phyloP scores from a whole-genome alignment of 106 monocot genomes.

The Gastrodia elata region DNA sequence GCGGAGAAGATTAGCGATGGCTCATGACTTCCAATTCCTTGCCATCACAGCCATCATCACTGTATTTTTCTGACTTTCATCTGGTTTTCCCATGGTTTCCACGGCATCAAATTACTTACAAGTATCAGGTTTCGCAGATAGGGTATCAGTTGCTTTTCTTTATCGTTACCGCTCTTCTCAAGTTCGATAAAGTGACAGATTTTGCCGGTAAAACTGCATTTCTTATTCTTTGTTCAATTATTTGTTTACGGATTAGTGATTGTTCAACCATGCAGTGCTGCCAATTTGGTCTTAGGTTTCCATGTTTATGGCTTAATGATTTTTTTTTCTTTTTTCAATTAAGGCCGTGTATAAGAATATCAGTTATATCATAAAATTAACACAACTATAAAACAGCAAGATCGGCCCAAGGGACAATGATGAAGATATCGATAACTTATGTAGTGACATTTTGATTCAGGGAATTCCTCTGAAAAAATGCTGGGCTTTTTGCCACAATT shows the following conservation, averaged over 20 bases:
- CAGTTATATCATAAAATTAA: too few relatives aligned
- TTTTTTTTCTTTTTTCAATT: too few relatives aligned
- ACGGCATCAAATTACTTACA: not conserved
- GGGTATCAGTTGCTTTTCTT: conserved; percentile 89
- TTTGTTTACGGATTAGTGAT: not conserved
- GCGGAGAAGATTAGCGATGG: conserved; percentile 43
- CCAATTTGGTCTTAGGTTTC: too few relatives aligned
- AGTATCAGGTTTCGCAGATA: conserved; percentile 24
- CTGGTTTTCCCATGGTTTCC: not conserved
- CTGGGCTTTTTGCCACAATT: too few relatives aligned
- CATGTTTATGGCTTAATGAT: too few relatives aligned
- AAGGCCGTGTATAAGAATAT: too few relatives aligned
- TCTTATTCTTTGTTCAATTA: not conserved
- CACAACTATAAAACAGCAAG: too few relatives aligned
- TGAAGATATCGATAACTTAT: too few relatives aligned
- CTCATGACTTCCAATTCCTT: conserved; percentile 77
- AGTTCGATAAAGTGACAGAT: conserved; percentile 89
- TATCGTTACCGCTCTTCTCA: conserved; percentile 72
- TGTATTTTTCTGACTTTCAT: conserved; percentile 16
- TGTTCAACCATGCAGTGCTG: not conserved
- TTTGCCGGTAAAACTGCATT: conserved; percentile 59
- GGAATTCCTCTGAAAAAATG: too few relatives aligned
- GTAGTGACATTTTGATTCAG: too few relatives aligned
- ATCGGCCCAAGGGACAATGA: too few relatives aligned
- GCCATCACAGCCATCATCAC: conserved; percentile 86